phyloP scores from a whole-genome alignment of 2,329 filamentous ascomycete genomes.

The Phialocephala subalpina region DNA sequence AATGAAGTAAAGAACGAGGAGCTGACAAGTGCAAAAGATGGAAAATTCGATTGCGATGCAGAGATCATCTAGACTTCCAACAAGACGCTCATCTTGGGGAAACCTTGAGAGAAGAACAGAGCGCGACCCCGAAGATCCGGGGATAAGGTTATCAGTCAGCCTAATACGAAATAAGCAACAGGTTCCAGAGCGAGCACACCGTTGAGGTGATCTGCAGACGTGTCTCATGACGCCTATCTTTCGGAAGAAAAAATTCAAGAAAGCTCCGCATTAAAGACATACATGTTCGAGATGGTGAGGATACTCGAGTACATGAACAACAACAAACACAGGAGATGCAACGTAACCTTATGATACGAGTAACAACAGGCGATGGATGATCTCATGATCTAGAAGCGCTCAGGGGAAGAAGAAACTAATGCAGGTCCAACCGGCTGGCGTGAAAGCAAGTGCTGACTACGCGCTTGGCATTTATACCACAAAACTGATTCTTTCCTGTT shows the following conservation, averaged over 20 bases:
- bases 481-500: background rate
- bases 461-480: background rate
- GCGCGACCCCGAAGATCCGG: no score
- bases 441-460: background rate
- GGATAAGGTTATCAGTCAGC: no score
- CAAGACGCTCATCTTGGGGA: no score
- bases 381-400: background rate
- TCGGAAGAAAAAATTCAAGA: background rate
- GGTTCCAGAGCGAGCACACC: background rate
- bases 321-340: background rate
- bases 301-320: background rate
- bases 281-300: background rate
- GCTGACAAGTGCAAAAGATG: background rate
- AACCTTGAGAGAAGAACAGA: no score
- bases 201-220: background rate
- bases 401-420: constrained; percentile 7
- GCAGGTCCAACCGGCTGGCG: constrained; percentile 1
- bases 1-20: no score
- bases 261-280: background rate
- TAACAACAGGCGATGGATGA: background rate
- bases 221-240: background rate
- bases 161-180: background rate
- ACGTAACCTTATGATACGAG: background rate
- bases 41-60: background rate
- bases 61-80: no score